These are phyloP conservation scores for Albophoma yamanashiensis DNA, from an alignment of 2,329 filamentous ascomycete species.

Conservation along the genomic window DNA sequence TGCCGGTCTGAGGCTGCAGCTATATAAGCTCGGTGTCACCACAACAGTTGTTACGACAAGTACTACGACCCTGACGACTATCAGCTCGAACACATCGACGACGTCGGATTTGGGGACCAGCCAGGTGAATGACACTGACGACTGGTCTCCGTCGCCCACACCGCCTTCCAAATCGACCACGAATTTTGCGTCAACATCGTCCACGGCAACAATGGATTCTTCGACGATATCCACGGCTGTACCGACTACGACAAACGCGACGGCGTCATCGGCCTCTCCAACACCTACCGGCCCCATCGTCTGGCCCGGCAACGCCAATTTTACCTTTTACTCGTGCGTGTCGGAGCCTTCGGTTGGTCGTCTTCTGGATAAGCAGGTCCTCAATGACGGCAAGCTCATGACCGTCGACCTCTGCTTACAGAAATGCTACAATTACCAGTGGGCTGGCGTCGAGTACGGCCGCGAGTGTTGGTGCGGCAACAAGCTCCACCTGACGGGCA, in stretches of 20 bases:
- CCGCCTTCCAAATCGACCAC: neutral
- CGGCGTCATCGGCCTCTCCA: constrained; percentile 8
- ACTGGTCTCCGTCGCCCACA: neutral
- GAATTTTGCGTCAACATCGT: neutral
- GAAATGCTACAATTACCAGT: constrained; percentile 21
- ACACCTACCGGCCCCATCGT: constrained; percentile 16
- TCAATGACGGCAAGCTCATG: constrained; percentile 20
- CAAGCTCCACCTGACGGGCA: constrained; percentile 15
- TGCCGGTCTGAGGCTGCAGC: constrained; percentile 18
- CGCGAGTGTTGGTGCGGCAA: constrained; percentile 28
- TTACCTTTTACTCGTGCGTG: constrained; percentile 25
- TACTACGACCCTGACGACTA: constrained; percentile 1
- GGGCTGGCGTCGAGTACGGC: constrained; percentile 25
- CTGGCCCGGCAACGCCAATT: constrained; percentile 22
- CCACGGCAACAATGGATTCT: neutral
- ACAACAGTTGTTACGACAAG: neutral
- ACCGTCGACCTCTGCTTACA: constrained; percentile 21
- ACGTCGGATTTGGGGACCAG: neutral
- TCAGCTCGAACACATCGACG: neutral
- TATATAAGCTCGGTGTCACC: constrained; percentile 15
- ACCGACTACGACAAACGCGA: neutral
- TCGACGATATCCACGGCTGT: neutral
- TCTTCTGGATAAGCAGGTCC: constrained; percentile 16
- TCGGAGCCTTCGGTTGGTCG: constrained; percentile 21
- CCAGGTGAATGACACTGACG: neutral